Conservation (phyloP, 176 grass and related monocot genomes). For the Ananas comosus region DNA sequence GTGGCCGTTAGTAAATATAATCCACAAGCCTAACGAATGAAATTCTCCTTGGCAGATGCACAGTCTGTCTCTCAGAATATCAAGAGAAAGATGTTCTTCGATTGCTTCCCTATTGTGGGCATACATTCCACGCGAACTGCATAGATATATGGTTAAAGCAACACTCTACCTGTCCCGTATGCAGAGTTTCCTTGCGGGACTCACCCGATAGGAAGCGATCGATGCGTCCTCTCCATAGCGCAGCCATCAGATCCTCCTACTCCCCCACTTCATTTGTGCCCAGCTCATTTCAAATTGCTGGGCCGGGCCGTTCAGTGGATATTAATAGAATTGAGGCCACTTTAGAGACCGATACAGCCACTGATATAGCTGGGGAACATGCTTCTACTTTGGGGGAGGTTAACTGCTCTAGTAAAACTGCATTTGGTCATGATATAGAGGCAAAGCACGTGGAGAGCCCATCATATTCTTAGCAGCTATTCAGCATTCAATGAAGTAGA, state of each 20-base stretch:
- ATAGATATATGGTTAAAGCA: conserved; percentile 87
- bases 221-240: conserved; percentile 19
- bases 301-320: conserved; percentile 31
- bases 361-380: conserved; percentile 19
- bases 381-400: neutral
- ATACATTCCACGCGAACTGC: conserved; percentile 70
- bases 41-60: conserved; percentile 28
- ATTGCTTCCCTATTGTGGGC: conserved; percentile 61
- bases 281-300: conserved; percentile 1
- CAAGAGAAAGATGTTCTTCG: conserved; percentile 62
- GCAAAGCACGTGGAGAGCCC: conserved; percentile 36
- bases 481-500: neutral
- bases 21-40: conserved; percentile 19
- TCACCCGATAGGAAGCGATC: conserved; percentile 47
- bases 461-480: conserved; percentile 16
- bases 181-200: conserved; percentile 81
- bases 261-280: neutral
- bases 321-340: conserved; percentile 34
- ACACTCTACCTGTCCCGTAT: conserved; percentile 87
- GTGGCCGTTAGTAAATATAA: neutral
- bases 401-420: neutral
- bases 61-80: conserved; percentile 75
- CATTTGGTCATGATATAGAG: conserved; percentile 10
- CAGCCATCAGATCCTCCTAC: conserved; percentile 6
- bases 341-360: conserved; percentile 29